Evolutionary conservation across 1,139 yeast species (phyloP).

Genomic region (Protomyces inouyei): DNA sequence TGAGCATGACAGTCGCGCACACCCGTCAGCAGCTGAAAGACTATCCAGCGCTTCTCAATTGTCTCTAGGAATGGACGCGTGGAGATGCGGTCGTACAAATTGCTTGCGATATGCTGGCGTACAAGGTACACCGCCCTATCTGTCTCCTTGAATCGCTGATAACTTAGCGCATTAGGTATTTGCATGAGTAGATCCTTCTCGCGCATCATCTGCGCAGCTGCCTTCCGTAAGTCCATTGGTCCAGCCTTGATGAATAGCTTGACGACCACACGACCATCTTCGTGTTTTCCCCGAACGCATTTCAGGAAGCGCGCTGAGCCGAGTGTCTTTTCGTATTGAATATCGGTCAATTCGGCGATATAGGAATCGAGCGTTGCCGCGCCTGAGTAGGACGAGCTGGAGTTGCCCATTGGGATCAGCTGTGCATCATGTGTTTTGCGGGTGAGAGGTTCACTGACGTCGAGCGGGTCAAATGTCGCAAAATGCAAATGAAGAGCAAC

Average conservation of each 20-base stretch:
- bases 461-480: background rate
- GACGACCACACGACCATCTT: conserved; percentile 64
- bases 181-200: conserved; percentile 43
- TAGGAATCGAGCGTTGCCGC: conserved; percentile 90
- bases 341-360: conserved; percentile 66
- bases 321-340: conserved; percentile 67
- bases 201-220: conserved; percentile 1
- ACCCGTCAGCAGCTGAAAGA: conserved; percentile 67
- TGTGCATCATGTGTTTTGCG: background rate
- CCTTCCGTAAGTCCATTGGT: background rate
- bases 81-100: conserved; percentile 78
- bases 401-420: conserved; percentile 14
- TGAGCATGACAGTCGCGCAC: conserved; percentile 60
- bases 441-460: background rate
- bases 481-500: background rate
- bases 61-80: conserved; percentile 80
- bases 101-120: conserved; percentile 72
- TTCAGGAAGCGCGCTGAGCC: conserved; percentile 78
- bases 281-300: conserved; percentile 65
- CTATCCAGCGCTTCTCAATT: conserved; percentile 77
- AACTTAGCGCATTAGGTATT: conserved; percentile 65
- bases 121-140: conserved; percentile 88
- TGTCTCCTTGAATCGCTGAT: conserved; percentile 71
- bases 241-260: conserved; percentile 76
- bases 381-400: conserved; percentile 70